A percentile compares a stretch with the other conserved stretches of the same genome.
phyloP scores from a whole-genome alignment of 108 stramenopile genomes.

The Schizochytrium sp. region DNA sequence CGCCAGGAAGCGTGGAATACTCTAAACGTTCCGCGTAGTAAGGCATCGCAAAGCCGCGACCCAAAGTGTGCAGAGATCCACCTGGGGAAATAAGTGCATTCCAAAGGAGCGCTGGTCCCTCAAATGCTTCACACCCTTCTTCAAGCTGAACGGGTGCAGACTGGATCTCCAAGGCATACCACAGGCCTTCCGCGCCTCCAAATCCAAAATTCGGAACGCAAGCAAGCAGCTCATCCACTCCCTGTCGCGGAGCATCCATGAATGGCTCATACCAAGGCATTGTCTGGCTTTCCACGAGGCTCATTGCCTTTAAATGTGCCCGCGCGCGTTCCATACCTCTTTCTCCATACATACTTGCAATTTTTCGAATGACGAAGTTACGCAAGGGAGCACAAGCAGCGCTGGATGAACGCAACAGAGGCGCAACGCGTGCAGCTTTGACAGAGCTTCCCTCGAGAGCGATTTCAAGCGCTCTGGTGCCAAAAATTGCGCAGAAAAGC shows the following conservation, averaged over 20 bases:
- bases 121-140: neutral
- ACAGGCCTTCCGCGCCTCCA: neutral
- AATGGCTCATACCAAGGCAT: neutral
- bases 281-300: neutral
- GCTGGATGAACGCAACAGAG: neutral
- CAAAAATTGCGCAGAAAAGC: neutral
- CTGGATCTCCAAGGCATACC: neutral
- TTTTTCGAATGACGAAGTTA: neutral
- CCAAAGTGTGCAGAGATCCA: neutral
- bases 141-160: neutral
- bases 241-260: neutral
- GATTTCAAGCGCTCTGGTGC: neutral
- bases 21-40: neutral
- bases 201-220: neutral
- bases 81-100: neutral
- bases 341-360: neutral
- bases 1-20: neutral
- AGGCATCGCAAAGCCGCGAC: neutral
- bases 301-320: neutral
- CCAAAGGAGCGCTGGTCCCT: conserved; percentile 6
- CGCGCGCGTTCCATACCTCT: neutral
- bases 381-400: neutral
- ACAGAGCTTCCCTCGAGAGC: neutral
- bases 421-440: neutral
- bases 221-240: neutral